phyloP scores from a whole-genome alignment of 768 basidiomycete genomes.

The Boletellus ananas region DNA sequence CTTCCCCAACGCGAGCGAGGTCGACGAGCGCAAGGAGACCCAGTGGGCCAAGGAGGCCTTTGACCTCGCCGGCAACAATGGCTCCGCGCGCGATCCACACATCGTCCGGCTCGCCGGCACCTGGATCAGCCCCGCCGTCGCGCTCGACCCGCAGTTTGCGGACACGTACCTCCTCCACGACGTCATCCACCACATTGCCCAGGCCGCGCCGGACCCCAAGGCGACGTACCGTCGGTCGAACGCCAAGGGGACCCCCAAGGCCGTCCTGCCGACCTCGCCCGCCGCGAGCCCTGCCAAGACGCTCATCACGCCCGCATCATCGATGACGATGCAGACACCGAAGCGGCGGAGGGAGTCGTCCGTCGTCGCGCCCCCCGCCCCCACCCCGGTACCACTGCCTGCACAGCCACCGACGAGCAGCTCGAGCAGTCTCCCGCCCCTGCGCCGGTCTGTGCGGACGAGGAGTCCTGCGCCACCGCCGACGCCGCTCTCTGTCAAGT shows the following conservation, averaged over 20 bases:
- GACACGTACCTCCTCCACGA: slow-evolving; percentile 58
- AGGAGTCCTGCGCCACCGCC: slow-evolving; percentile 37
- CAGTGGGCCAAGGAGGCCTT: slow-evolving; percentile 79
- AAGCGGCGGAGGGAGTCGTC: slow-evolving; percentile 69
- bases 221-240: slow-evolving; percentile 74
- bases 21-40: slow-evolving; percentile 74
- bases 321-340: slow-evolving; percentile 42
- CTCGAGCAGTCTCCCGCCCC: slow-evolving; percentile 30
- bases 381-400: no score
- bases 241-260: slow-evolving; percentile 29
- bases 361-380: no score
- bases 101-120: slow-evolving; percentile 83
- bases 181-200: slow-evolving; percentile 62
- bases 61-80: slow-evolving; percentile 76
- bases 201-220: slow-evolving; percentile 73
- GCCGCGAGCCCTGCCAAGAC: slow-evolving; percentile 21
- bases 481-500: slow-evolving; percentile 31
- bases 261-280: slow-evolving; percentile 26
- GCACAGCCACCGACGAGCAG: slow-evolving; percentile 19
- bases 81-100: slow-evolving; percentile 52
- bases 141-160: slow-evolving; percentile 55
- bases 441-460: slow-evolving; percentile 42
- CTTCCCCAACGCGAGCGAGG: slow-evolving; percentile 76
- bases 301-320: slow-evolving; percentile 33
- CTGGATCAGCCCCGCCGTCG: slow-evolving; percentile 72